Evolutionary conservation across 176 grass and related monocot species (phyloP).

Genomic region (Eleusine indica): DNA sequence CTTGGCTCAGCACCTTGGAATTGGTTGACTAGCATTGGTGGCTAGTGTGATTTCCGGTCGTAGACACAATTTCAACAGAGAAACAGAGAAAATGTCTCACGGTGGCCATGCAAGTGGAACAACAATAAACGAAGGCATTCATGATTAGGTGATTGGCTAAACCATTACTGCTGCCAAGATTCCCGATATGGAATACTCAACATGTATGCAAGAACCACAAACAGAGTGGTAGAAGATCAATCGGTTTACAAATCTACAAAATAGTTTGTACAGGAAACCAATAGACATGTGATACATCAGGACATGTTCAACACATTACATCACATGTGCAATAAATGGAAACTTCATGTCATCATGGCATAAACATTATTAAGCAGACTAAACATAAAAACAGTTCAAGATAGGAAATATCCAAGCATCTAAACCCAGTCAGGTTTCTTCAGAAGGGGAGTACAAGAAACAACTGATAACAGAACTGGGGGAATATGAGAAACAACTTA

Average conservation of each 20-base stretch:
- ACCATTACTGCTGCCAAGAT: neutral
- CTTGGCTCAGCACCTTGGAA: too few relatives aligned
- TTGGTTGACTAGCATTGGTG: too few relatives aligned
- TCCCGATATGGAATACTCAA: neutral
- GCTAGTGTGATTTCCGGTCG: too few relatives aligned
- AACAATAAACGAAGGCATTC: neutral
- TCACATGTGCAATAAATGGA: neutral
- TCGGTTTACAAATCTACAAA: neutral
- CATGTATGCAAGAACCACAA: neutral
- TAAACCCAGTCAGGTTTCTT: neutral
- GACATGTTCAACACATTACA: neutral
- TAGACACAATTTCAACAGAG: too few relatives aligned
- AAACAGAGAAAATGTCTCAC: neutral
- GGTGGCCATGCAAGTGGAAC: neutral
- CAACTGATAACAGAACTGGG: neutral
- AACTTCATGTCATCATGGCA: neutral
- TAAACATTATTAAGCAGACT: neutral
- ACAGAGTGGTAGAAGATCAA: neutral
- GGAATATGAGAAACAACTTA: conserved; percentile 26
- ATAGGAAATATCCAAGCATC: conserved; percentile 4
- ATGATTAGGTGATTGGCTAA: neutral
- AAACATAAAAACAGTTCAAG: conserved; percentile 23
- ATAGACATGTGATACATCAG: neutral
- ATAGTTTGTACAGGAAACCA: neutral
- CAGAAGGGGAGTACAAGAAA: neutral